Evolutionary conservation across 768 basidiomycete genomes (phyloP), one percentile per base, ranked within the genome.

Genomic region (Suillus ampliporus): DNA sequence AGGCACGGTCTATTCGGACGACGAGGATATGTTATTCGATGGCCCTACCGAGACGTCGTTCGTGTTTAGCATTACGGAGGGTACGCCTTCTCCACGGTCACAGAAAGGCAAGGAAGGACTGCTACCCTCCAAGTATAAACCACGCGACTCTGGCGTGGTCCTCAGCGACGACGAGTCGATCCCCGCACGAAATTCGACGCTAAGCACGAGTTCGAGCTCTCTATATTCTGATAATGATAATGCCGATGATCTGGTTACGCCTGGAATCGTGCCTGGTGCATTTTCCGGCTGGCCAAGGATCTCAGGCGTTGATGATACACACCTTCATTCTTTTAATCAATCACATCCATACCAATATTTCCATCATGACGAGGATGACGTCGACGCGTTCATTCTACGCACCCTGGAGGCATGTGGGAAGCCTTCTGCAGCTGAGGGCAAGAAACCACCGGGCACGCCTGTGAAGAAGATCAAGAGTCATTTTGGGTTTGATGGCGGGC

Each of bases 381-480:
- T 89, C 1, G 89, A 92, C 58, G 84, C 83, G 4, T 92, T 92
- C 73, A 92, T 94, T 65, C 76, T 88, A 67, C 85, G 86, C 34
- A 88, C 88, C 2, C 83, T 94, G 14, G 83, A 83, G 7, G 81
- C 84, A 4, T 86, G 85, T 13, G 79, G 83, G 15, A 89, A 87
- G 63, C 80, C 79, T 3, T 75, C 79, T 35, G 67, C 74, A 54
- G 74, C 75, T 40, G 73, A 76, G 61, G n/a, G n/a, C n/a, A 92
- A 91, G 80, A 87, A 82, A 61, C 84, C 86, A 7, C 92, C 92
- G 1, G 91, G 89, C 0, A 94, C 92, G 15, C 92, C 92, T 1
- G 89, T 92, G n/a, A 94, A 94, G 81, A 87, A 82, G 70, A 73
- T 81, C 61, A 88, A 88, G 75, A 87, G 85, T 23, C 81, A 83